These are phyloP conservation scores for Yamadazyma membranifaciens DNA, from an alignment of 1,139 yeast species.

Conservation along the genomic window DNA sequence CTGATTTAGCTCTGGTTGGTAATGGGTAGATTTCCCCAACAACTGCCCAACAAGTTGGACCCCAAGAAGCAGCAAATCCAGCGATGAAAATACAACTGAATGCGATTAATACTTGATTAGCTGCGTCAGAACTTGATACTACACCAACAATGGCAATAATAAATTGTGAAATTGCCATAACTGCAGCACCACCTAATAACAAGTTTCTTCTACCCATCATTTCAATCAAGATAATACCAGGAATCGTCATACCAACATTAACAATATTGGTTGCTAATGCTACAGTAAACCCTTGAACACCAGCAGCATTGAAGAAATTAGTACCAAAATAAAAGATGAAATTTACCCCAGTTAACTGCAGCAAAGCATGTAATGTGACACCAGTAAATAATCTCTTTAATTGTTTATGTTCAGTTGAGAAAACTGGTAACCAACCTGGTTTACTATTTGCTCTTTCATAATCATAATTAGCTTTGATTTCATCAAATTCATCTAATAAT, in stretches of 20 bases:
- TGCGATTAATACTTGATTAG: constrained; percentile 59
- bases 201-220: constrained; percentile 34
- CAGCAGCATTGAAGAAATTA: constrained; percentile 57
- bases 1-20: constrained; percentile 66
- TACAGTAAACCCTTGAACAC: constrained; percentile 39
- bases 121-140: constrained; percentile 26
- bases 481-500: constrained; percentile 35
- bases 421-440: constrained; percentile 31
- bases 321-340: constrained; percentile 71
- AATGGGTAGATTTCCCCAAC: constrained; percentile 67
- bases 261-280: constrained; percentile 36
- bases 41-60: constrained; percentile 71
- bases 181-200: constrained; percentile 51
- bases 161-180: constrained; percentile 64
- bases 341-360: constrained; percentile 74
- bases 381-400: constrained; percentile 36
- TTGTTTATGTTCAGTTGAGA: constrained; percentile 33
- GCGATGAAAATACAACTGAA: constrained; percentile 67
- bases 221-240: constrained; percentile 37
- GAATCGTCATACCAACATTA: constrained; percentile 34
- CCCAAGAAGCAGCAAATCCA: constrained; percentile 73
- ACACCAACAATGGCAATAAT: constrained; percentile 71
- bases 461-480: constrained; percentile 37
- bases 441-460: constrained; percentile 29
- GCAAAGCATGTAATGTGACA: constrained; percentile 45